A percentile compares a stretch with the other conserved stretches of the same genome.
Evolutionary conservation across 148 eudicot species (phyloP).

Genomic region (Dianthus caryophyllus): DNA sequence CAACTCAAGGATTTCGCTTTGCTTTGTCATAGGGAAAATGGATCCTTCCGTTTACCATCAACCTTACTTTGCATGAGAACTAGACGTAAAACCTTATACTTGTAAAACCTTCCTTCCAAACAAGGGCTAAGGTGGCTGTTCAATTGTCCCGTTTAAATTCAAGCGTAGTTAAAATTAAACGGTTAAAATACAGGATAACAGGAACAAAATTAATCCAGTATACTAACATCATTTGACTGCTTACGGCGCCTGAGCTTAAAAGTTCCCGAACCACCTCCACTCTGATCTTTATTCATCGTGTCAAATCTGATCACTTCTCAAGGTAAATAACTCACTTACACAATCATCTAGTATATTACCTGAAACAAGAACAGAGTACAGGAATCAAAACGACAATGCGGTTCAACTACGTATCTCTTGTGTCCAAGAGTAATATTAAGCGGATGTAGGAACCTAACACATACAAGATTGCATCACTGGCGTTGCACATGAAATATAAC

Average conservation of each 20-base stretch:
- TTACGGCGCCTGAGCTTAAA: conserved; percentile 46
- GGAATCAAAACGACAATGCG: neutral
- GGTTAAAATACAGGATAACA: neutral
- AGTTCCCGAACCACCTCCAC: conserved; percentile 33
- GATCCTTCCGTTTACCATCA: no score
- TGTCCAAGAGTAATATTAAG: neutral
- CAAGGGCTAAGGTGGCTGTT: no score
- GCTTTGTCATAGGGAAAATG: no score
- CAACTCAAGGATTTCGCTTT: no score
- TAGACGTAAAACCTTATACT: no score
- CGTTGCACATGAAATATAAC: no score
- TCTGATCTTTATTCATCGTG: conserved; percentile 33
- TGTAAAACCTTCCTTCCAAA: no score
- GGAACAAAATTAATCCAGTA: neutral
- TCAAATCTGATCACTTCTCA: conserved; percentile 15
- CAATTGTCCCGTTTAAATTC: no score
- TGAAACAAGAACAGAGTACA: neutral
- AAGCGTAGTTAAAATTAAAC: neutral
- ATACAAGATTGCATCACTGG: no score
- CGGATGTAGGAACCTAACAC: no score
- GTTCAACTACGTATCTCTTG: neutral
- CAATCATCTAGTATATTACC: conserved; percentile 8
- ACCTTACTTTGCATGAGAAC: no score
- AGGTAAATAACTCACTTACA: conserved; percentile 5
- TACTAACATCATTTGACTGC: conserved; percentile 43